Conservation (phyloP, 2,329 filamentous ascomycete species). For the Claviceps monticola region DNA sequence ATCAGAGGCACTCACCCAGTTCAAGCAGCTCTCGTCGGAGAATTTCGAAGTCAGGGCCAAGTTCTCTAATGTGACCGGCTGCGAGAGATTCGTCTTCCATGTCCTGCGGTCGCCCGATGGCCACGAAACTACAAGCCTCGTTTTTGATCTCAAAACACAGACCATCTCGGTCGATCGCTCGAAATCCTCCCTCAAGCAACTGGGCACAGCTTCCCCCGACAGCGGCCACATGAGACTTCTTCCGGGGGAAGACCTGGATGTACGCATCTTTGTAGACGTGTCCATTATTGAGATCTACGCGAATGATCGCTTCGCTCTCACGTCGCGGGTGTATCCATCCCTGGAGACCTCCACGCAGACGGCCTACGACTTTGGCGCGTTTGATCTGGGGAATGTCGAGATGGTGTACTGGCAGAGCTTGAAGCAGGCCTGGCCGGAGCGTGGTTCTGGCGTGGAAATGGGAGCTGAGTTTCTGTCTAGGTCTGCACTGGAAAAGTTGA, state of each 20-base stretch:
- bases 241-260: slow-evolving; percentile 9
- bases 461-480: slow-evolving; percentile 2
- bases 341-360: slow-evolving; percentile 3
- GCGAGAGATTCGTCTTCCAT: slow-evolving; percentile 4
- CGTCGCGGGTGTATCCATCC: slow-evolving; percentile 10
- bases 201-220: slow-evolving; percentile 3
- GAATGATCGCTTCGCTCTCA: slow-evolving; percentile 12
- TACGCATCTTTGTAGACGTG: slow-evolving; percentile 11
- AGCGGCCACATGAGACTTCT: slow-evolving; percentile 2
- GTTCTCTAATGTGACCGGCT: slow-evolving; percentile 1
- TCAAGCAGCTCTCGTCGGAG: neutral
- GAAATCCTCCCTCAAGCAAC: slow-evolving; percentile 7
- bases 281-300: slow-evolving; percentile 11
- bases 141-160: slow-evolving; percentile 8
- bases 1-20: neutral
- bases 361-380: slow-evolving; percentile 2
- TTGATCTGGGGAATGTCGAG: neutral
- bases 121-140: slow-evolving; percentile 7
- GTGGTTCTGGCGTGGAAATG: slow-evolving; percentile 1
- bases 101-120: slow-evolving; percentile 4
- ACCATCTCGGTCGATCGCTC: slow-evolving; percentile 9
- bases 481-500: neutral
- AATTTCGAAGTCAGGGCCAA: slow-evolving; percentile 5
- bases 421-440: slow-evolving; percentile 4
- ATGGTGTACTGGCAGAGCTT: slow-evolving; percentile 3